These are phyloP conservation scores for Triticum urartu DNA, from an alignment of 176 grass and related monocot genomes.

Conservation along the genomic window DNA sequence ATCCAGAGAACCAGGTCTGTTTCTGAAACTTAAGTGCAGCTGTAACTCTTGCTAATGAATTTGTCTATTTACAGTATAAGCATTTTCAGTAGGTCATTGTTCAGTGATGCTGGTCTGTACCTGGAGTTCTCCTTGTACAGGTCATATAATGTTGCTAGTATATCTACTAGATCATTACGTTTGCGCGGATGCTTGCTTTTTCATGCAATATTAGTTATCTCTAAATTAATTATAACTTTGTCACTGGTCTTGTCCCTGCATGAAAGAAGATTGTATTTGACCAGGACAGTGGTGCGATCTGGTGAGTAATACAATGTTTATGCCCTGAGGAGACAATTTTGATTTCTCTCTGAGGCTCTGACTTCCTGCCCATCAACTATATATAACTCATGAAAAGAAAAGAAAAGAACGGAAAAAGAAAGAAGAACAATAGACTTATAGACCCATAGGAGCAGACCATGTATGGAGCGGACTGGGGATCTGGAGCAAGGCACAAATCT, in stretches of 20 bases:
- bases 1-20: background rate
- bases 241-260: background rate
- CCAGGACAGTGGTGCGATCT: background rate
- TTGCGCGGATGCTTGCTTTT: no score
- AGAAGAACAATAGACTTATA: background rate
- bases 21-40: background rate
- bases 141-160: background rate
- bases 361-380: background rate
- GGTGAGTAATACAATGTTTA: background rate
- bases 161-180: background rate
- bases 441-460: no score
- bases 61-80: background rate
- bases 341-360: background rate
- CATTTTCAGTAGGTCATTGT: background rate
- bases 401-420: background rate
- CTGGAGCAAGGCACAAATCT: background rate
- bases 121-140: background rate
- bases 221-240: background rate
- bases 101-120: background rate
- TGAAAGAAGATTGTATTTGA: background rate
- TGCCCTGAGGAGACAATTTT: background rate
- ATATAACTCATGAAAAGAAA: background rate
- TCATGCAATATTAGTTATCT: background rate
- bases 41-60: background rate
- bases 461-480: background rate